Base-by-base conservation (phyloP, 352 stramenopile species). In the Phytophthora aleatoria region DNA sequence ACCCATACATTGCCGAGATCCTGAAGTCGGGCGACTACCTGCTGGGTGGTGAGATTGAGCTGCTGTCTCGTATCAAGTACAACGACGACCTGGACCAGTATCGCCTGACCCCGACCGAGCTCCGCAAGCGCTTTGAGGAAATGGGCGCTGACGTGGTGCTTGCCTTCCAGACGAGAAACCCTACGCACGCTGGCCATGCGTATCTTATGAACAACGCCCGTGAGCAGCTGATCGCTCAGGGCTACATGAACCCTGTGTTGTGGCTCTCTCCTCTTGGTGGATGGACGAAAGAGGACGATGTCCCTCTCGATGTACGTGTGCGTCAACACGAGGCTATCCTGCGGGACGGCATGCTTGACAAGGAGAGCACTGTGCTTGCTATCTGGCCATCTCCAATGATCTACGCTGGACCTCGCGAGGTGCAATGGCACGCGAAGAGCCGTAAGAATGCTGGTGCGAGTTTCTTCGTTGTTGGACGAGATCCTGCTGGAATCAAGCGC, bases 361-460 rank as follows among this genome's bases (percentile, higher is more conserved):
- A 95, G 53, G 84, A 85, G n/a, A 98, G 88, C 50, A 99, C 97
- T 1, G 96, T 99, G 61, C 96, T 99, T 71, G 95, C 96, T 35
- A 99, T 99, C 65, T 99, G 97, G 97, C 97, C 97, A 30, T 95
- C 96, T 61, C 97, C 97, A 5, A 99, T 99, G 96, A 97, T 99
- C 48, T 99, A 99, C 77, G 97, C 95, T 27, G 97, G 97, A 11
- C 97, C 97, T 11, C 98, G 96, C 12, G 97, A 99, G 74, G 97
- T 99, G 41, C 90, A 99, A 73, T 99, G 98, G 85, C 97, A 99
- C 78, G 97, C 97, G 48, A 99, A 99, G 82, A 98, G 89, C 58
- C 88, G 97, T 48, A 95, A 97, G 68, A 98, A 95, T 48, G 97
- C 95, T 61, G 97, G 97, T 41, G 97, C 97, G 11, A 98, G 90